Conservation (phyloP, 2,329 filamentous ascomycete genomes). For the Exophiala calicioides region DNA sequence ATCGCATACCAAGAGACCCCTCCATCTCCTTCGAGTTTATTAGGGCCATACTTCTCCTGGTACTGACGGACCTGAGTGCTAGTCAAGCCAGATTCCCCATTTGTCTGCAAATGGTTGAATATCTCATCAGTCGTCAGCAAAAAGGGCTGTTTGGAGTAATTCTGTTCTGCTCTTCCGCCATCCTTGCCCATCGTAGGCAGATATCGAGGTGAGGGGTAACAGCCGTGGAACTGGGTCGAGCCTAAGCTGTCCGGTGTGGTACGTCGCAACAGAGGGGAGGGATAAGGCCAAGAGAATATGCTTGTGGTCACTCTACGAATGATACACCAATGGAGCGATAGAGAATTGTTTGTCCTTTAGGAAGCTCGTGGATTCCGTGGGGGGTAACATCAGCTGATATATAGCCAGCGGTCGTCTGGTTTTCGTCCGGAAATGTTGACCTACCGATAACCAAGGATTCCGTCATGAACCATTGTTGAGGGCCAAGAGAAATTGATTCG, state of each 20-base stretch:
- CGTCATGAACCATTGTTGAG: constrained; percentile 1
- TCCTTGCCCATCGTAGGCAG: constrained; percentile 26
- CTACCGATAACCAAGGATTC: background rate
- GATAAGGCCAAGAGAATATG: too few relatives aligned
- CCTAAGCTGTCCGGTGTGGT: too few relatives aligned
- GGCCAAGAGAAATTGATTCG: constrained; percentile 14
- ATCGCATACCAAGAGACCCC: constrained; percentile 52
- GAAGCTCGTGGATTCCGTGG: too few relatives aligned
- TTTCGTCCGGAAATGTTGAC: background rate
- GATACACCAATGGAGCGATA: too few relatives aligned
- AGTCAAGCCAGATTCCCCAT: constrained; percentile 51
- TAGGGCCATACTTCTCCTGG: constrained; percentile 51
- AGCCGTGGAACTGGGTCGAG: too few relatives aligned
- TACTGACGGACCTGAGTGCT: constrained; percentile 46
- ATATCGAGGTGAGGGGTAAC: background rate
- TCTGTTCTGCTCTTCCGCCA: constrained; percentile 27
- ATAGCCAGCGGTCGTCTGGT: background rate
- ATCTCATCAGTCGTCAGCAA: constrained; percentile 41
- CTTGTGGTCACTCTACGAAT: too few relatives aligned
- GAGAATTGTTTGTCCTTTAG: too few relatives aligned
- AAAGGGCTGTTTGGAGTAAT: constrained; percentile 39
- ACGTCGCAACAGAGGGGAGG: background rate
- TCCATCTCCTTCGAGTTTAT: constrained; percentile 50
- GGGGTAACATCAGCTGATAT: constrained; percentile 7
- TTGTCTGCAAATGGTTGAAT: constrained; percentile 47